Base-by-base conservation (phyloP, 257 asterid genomes). In the Haberlea rhodopensis region DNA sequence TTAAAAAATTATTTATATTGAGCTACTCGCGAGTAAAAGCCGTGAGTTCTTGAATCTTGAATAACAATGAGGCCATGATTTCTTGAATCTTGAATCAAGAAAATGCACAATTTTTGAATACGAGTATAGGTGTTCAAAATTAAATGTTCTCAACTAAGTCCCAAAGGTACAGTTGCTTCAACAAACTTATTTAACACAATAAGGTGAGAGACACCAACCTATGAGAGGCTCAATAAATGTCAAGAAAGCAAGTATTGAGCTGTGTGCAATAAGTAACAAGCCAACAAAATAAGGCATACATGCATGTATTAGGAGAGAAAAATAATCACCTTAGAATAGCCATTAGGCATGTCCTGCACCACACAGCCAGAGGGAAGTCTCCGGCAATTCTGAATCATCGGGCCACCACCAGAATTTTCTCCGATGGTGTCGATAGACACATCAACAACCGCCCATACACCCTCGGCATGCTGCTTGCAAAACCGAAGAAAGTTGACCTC, bases 341-440 rank as follows among this genome's bases (percentile, higher is more conserved):
- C 85, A 75, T 82, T 82, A 28, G 87, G 85, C 87, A 82, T 79
- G 61, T 82, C 87, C 71, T 82, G 81, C 43, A 79, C 87, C 0
- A 79, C 69, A 62, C 85, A 82, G 25, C 87, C 87, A 10, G 87
- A 82, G 56, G 87, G 87, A 37, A 77, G 87, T 63, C 85, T 74
- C 60, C 85, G 60, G 40, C 78, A 55, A 55, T 43, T 68, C n/a
- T 71, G 71, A 72, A 73, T 73, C 16, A 75, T 32, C 0, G 40
- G 40, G 4, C 10, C 16, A 11, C 46, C 19, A 43, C 18, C 20
- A 6, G 80, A 57, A 57, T 75, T 46, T 23, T 77, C 85, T 4
- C 84, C 76, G 70, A 79, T 72, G 51, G 75, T 43, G 29, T 82
- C 85, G 34, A 82, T 40, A 1, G 87, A 82, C 40, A 82, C 83